Evolutionary conservation across 345 rosid species (phyloP).

Genomic region (Jatropha curcas): DNA sequence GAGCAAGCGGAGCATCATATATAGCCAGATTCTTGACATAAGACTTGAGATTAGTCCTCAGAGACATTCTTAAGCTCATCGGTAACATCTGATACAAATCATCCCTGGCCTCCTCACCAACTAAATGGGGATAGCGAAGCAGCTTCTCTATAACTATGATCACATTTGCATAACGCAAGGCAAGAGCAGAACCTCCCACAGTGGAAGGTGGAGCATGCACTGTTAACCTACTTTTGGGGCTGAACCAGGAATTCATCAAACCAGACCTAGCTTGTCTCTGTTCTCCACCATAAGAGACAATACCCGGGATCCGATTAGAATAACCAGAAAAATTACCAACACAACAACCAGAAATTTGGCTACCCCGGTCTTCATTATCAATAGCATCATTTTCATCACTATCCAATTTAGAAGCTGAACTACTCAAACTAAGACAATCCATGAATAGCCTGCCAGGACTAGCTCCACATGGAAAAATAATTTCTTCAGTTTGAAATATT

Average conservation of each 20-base stretch:
- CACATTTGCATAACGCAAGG: constrained; percentile 87
- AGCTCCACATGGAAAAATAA: constrained; percentile 70
- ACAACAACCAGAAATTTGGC: constrained; percentile 49
- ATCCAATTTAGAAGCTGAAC: constrained; percentile 56
- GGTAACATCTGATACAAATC: constrained; percentile 97
- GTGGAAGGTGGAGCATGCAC: constrained; percentile 64
- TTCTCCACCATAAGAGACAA: constrained; percentile 37
- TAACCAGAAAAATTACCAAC: constrained; percentile 37
- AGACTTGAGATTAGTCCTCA: constrained; percentile 67
- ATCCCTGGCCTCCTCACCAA: constrained; percentile 93
- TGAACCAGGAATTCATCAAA: constrained; percentile 36
- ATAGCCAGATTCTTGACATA: constrained; percentile 79
- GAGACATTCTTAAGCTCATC: constrained; percentile 60
- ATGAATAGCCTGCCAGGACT: constrained; percentile 78
- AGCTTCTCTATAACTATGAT: constrained; percentile 89
- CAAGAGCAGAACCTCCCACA: constrained; percentile 85
- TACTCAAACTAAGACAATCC: constrained; percentile 80
- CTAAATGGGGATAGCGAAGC: constrained; percentile 83
- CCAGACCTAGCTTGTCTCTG: constrained; percentile 26
- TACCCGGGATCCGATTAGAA: constrained; percentile 22
- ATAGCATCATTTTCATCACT: constrained; percentile 43
- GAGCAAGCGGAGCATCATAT: constrained; percentile 92
- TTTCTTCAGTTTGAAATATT: constrained; percentile 54
- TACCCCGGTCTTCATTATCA: constrained; percentile 35
- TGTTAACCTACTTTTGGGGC: constrained; percentile 55